Evolutionary conservation across 2,329 filamentous ascomycete species (phyloP), one percentile per base, ranked within the genome.

Genomic region (Penicillium brevicompactum): DNA sequence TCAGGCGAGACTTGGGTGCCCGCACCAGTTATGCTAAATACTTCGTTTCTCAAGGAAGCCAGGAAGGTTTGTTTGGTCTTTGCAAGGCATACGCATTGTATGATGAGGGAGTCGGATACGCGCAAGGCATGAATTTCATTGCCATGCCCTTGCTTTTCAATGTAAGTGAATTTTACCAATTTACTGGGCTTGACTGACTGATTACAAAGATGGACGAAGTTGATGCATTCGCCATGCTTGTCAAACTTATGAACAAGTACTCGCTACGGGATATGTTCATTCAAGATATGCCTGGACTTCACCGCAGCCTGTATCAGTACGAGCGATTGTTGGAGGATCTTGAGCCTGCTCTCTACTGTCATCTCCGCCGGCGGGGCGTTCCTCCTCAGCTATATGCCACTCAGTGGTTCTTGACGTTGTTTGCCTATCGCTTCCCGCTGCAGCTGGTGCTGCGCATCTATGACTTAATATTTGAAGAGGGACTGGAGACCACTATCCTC

Each of bases 401-500:
- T 0, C 94, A 99, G 74, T 99, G 94, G 94, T 99, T 99, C 76
- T 83, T 99, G 47, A 99, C 94, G 0, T 82, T 99, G n/a, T 99
- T 99, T 70, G 92, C 93, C 31, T 99, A 99, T 74, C 90, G 95
- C 41, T 99, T 99, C 74, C 94, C 94, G 8, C 82, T 99, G 7
- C 94, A 99, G 70, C 85, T 99, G 9, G 94, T 99, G 6, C 87
- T 99, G 55, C 90, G 94, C 31, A 95, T 99, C 48, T 99, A 97
- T 74, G 94, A 99, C 70, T 79, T 99, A 52, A 94, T 99, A 49
- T 81, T 99, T 16, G 94, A 91, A 45, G 93, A 97, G 74, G 94
- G 95, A 2, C 81, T 99, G 14, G 90, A 92, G 50, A 82, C 80
- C 47, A 94, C 94, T 0, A 94, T 99, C 63, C 79, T 99, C 49